Conservation (phyloP, 192 early-diverging fungal species). For the Coemansia sp. region DNA sequence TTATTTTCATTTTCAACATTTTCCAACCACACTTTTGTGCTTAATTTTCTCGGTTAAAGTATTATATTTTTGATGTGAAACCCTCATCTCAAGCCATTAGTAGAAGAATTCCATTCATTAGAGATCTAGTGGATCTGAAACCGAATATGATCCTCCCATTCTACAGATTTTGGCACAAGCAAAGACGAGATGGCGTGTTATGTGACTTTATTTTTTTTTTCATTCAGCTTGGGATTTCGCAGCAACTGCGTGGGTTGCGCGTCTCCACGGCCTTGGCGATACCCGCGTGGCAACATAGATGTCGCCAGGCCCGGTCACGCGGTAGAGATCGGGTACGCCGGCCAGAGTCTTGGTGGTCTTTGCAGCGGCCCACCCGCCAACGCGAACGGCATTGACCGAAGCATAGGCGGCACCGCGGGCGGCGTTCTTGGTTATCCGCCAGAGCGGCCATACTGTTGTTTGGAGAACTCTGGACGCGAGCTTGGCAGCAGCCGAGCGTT, state of each 20-base stretch:
- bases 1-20: constrained; percentile 4
- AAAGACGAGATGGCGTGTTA: not conserved
- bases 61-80: no score
- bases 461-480: constrained; percentile 5
- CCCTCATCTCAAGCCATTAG: no score
- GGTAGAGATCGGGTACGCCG: constrained; percentile 52
- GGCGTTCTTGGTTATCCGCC: constrained; percentile 11
- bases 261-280: constrained; percentile 45
- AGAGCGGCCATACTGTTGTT: constrained; percentile 10
- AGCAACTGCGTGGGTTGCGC: constrained; percentile 25
- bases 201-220: not conserved
- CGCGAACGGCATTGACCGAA: constrained; percentile 20
- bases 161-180: no score
- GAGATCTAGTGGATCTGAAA: not conserved
- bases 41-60: no score
- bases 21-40: not conserved
- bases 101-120: no score
- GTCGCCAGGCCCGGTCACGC: constrained; percentile 44
- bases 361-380: constrained; percentile 29
- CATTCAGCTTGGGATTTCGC: constrained; percentile 20
- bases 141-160: not conserved
- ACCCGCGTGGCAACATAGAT: constrained; percentile 48
- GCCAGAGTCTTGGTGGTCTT: constrained; percentile 38
- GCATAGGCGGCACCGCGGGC: constrained; percentile 12
- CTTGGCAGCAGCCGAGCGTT: not conserved